Base-by-base conservation (phyloP, 2,329 filamentous ascomycete species). In the Penicillium verrucosum region DNA sequence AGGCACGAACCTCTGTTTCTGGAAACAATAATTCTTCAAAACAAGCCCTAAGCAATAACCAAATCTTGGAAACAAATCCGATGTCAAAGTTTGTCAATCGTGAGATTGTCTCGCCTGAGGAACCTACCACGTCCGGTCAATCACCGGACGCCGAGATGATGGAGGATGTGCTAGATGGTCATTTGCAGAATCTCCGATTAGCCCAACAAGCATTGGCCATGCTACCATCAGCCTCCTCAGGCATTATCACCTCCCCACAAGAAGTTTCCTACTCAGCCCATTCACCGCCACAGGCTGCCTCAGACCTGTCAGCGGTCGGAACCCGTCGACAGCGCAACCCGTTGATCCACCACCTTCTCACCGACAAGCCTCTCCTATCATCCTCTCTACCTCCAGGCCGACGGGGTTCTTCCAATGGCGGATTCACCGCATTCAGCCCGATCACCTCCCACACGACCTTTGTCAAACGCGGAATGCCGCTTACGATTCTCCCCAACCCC, bases 321-420 rank as follows among this genome's bases (percentile, higher is more conserved):
- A 85, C 82, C 51, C 80, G 82, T 72, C 77, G 82, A 73, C 82
- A 85, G 56, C 84, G 84, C 68, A 99, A 99, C 66, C 92, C 92
- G 0, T 79, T 99, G 1, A 94, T 99, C 44, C 92, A 99, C 75
- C 97, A 97, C 67, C 84, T 99, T 1, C 82, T 99, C 10, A 99
- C 94, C 2, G 94, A 99, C 75, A 95, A 96, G 68, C 93, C 94
- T 0, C 84, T 92, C 14, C 89, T 92, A 62, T 97, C 94, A 1
- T 94, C 94, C 1, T 99, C 94, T 0, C 80, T 99, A 0, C 94
- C 94, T 0, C 81, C 86, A 7, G 84, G 86, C 40, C 82, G 89
- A 47, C 82, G 91, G 32, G 68, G 71, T 2, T 59, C 64, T 49
- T 49, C 41, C n/a, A 65, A 67, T 27, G 54, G 60, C 18, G 57